A percentile compares a stretch with the other conserved stretches of the same genome.
phyloP scores from a whole-genome alignment of 2,329 filamentous ascomycete genomes.

The Diaporthe aspalathi region DNA sequence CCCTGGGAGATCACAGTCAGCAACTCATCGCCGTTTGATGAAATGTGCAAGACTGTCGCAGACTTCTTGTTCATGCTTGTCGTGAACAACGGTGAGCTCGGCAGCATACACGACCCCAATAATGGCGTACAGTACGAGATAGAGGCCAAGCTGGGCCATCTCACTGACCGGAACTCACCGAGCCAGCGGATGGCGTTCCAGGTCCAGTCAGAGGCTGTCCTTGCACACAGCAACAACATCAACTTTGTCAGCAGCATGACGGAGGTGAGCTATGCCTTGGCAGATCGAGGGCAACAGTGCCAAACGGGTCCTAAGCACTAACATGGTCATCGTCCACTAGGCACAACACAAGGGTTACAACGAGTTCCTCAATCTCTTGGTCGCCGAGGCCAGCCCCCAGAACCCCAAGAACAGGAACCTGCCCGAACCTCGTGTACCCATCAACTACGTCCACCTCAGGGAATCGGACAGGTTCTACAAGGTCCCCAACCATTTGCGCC shows the following conservation, averaged over 20 bases:
- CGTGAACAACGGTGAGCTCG: constrained; percentile 73
- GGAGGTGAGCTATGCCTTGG: constrained; percentile 66
- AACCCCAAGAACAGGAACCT: constrained; percentile 57
- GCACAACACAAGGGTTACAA: constrained; percentile 86
- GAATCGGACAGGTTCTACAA: constrained; percentile 89
- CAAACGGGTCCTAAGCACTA: background rate
- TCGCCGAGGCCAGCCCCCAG: constrained; percentile 68
- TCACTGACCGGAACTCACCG: constrained; percentile 79
- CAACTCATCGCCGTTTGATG: constrained; percentile 76
- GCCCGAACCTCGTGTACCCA: constrained; percentile 64
- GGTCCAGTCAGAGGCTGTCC: constrained; percentile 76
- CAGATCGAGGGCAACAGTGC: background rate
- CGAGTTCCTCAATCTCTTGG: constrained; percentile 80
- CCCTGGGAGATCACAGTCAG: constrained; percentile 77
- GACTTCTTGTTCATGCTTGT: constrained; percentile 84
- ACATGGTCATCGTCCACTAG: constrained; percentile 54
- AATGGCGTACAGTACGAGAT: constrained; percentile 82
- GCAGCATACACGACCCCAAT: constrained; percentile 65
- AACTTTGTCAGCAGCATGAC: constrained; percentile 92
- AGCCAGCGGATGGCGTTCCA: constrained; percentile 72
- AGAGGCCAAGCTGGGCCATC: constrained; percentile 89
- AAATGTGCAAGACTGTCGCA: constrained; percentile 79
- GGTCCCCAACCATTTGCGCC: constrained; percentile 69
- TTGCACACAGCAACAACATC: constrained; percentile 70
- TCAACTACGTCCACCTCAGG: constrained; percentile 84